Percentiles rank a stretch among this genome's conserved stretches.
Conservation (phyloP, 495 filamentous ascomycete species). For the Penicillium waksmanii region DNA sequence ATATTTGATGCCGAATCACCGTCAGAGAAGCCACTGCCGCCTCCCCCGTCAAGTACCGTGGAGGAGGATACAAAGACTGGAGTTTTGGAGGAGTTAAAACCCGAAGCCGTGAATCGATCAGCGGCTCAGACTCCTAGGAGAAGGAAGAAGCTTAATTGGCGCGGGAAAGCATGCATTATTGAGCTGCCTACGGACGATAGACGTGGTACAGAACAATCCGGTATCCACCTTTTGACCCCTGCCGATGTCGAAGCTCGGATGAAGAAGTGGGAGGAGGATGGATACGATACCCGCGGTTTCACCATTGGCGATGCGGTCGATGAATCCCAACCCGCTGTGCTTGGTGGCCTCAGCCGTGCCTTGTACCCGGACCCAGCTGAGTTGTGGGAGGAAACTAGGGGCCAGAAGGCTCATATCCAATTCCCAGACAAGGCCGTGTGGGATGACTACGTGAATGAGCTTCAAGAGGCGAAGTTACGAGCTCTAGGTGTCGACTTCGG, state of each 20-base stretch:
- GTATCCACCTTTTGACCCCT: constrained; percentile 58
- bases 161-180: constrained; percentile 73
- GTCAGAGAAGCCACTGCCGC: constrained; percentile 52
- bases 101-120: constrained; percentile 18
- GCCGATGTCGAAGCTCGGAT: constrained; percentile 67
- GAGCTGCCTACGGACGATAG: constrained; percentile 70
- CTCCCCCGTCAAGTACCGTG: constrained; percentile 41
- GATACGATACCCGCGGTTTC: constrained; percentile 77
- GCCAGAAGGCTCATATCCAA: constrained; percentile 60
- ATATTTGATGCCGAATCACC: constrained; percentile 16
- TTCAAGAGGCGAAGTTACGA: constrained; percentile 88
- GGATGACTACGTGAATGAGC: constrained; percentile 77
- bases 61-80: constrained; percentile 10
- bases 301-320: constrained; percentile 55
- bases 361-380: constrained; percentile 73
- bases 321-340: constrained; percentile 26
- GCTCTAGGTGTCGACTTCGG: constrained; percentile 83
- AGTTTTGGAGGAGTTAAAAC: constrained; percentile 4
- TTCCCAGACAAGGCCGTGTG: constrained; percentile 81
- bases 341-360: constrained; percentile 66
- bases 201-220: constrained; percentile 59
- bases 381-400: constrained; percentile 53
- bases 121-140: constrained; percentile 33
- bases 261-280: constrained; percentile 70
- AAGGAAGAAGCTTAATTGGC: constrained; percentile 60